These are phyloP conservation scores for Capsicum chinense DNA, from an alignment of 257 asterid species.

Conservation along the genomic window DNA sequence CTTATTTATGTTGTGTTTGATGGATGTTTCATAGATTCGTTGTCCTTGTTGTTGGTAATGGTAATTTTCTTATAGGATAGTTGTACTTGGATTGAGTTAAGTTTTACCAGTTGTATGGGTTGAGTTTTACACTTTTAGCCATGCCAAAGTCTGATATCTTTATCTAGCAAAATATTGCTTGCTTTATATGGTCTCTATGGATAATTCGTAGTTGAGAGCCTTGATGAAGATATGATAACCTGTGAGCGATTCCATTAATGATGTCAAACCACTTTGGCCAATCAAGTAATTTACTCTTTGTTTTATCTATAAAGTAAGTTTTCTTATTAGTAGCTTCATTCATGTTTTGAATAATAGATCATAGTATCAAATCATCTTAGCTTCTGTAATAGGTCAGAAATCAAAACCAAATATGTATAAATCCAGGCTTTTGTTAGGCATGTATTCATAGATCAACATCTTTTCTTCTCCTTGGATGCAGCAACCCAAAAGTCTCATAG, in stretches of 20 bases:
- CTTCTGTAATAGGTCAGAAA: neutral
- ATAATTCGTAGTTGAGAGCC: constrained; percentile 42
- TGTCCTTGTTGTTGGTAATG: too few species aligned
- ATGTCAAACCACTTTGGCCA: constrained; percentile 38
- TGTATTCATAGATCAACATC: constrained; percentile 27
- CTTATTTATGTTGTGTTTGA: too few species aligned
- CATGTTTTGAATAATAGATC: neutral
- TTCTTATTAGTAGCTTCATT: neutral
- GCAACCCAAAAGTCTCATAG: constrained; percentile 16
- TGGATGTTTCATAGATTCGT: too few species aligned
- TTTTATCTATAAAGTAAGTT: constrained; percentile 33
- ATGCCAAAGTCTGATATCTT: constrained; percentile 47
- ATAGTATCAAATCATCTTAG: neutral
- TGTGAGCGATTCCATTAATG: constrained; percentile 45
- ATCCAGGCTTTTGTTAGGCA: constrained; percentile 25
- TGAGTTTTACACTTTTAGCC: constrained; percentile 29
- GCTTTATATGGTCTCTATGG: constrained; percentile 40
- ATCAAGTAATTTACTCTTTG: constrained; percentile 30
- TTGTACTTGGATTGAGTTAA: too few species aligned
- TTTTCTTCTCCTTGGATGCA: constrained; percentile 25
- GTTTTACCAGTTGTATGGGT: too few species aligned
- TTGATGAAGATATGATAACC: constrained; percentile 44
- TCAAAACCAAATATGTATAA: constrained; percentile 28
- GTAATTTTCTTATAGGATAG: too few species aligned
- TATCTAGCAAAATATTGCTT: constrained; percentile 43